Evolutionary conservation across 352 stramenopile genomes (phyloP).

Genomic region (Phytophthora vignae): DNA sequence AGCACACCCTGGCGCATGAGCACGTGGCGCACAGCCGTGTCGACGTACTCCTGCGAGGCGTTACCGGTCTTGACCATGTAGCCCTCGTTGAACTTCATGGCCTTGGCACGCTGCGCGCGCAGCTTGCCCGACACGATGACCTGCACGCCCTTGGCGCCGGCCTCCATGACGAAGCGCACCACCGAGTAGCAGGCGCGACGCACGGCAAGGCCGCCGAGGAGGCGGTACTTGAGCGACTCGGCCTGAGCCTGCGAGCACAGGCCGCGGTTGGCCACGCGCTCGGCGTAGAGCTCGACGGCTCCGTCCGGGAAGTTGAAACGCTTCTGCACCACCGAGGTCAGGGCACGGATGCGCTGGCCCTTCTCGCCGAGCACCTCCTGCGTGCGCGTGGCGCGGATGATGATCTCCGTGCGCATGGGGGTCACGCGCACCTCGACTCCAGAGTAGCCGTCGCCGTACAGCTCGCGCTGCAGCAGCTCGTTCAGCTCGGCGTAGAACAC

Average conservation of each 20-base stretch:
- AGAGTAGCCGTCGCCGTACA: constrained; percentile 98
- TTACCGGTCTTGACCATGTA: constrained; percentile 99
- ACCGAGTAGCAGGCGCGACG: constrained; percentile 99
- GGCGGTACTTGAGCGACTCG: constrained; percentile 99
- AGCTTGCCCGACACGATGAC: constrained; percentile 99
- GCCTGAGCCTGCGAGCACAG: constrained; percentile 98
- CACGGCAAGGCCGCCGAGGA: constrained; percentile 98
- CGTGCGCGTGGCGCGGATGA: constrained; percentile 99
- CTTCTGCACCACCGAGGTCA: constrained; percentile 99
- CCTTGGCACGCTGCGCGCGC: constrained; percentile 99
- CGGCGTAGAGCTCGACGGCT: constrained; percentile 98
- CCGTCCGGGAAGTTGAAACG: constrained; percentile 96
- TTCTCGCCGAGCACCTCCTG: constrained; percentile 99
- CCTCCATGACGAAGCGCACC: constrained; percentile 99
- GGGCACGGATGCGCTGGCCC: constrained; percentile 98
- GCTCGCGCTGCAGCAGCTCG: constrained; percentile 98
- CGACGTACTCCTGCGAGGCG: constrained; percentile 98
- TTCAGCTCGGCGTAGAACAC: constrained; percentile 99
- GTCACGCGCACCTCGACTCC: constrained; percentile 99
- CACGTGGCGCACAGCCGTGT: constrained; percentile 98
- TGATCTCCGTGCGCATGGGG: constrained; percentile 99
- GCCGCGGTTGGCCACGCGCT: constrained; percentile 98
- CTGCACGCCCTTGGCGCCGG: constrained; percentile 98
- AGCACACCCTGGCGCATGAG: constrained; percentile 99
- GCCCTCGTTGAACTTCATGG: constrained; percentile 99